Conservation (phyloP, 1,139 yeast genomes). For the Barnettozyma hawaiiensis region DNA sequence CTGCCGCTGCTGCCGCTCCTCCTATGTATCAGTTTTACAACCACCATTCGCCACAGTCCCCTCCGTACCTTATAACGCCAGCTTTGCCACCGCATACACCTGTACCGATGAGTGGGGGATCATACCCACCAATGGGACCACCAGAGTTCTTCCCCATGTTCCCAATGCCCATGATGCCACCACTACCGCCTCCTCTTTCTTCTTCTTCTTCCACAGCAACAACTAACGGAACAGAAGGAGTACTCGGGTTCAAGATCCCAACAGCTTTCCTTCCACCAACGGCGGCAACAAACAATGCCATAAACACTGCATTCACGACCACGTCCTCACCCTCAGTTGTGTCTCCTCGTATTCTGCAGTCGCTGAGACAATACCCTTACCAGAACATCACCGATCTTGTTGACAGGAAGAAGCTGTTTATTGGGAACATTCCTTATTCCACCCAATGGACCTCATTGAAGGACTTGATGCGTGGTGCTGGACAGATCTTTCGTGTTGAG, state of each 20-base stretch:
- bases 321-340: constrained; percentile 9
- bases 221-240: background rate
- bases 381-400: constrained; percentile 21
- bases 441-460: constrained; percentile 54
- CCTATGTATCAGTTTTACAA: background rate
- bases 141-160: background rate
- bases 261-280: constrained; percentile 4
- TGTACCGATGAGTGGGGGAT: background rate
- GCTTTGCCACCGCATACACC: background rate
- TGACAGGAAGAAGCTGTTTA: constrained; percentile 42
- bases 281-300: background rate
- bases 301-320: constrained; percentile 10
- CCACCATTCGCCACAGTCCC: background rate
- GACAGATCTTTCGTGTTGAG: constrained; percentile 46
- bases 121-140: background rate
- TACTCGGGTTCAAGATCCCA: constrained; percentile 1
- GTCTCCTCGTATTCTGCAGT: constrained; percentile 16
- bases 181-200: no score
- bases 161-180: constrained; percentile 1
- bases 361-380: constrained; percentile 22
- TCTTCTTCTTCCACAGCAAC: constrained; percentile 2
- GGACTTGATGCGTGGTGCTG: constrained; percentile 40
- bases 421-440: constrained; percentile 54
- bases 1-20: no score
- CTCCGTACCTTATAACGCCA: background rate